These are phyloP conservation scores for Chrysoporthe cubensis DNA, from an alignment of 2,329 filamentous ascomycete species.

Conservation along the genomic window DNA sequence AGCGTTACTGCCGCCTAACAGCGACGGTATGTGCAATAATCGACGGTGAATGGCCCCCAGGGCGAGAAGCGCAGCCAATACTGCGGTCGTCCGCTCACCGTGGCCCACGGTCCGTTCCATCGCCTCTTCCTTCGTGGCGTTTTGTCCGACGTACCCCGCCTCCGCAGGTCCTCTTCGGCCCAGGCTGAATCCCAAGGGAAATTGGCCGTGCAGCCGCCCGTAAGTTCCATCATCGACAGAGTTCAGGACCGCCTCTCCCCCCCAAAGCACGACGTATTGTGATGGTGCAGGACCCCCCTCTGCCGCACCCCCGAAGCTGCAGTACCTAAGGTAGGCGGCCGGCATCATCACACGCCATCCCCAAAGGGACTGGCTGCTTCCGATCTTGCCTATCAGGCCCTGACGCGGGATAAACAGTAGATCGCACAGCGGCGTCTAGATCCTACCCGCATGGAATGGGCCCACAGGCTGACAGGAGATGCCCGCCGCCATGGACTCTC, in stretches of 20 bases:
- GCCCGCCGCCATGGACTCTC: neutral
- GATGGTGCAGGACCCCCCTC: no score
- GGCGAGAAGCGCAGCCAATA: neutral
- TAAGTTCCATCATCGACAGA: neutral
- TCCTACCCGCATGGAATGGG: neutral
- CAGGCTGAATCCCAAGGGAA: neutral
- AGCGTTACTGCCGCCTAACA: neutral
- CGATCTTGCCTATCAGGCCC: conserved; percentile 3
- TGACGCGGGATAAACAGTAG: neutral
- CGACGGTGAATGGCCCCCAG: neutral
- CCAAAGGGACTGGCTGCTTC: conserved; percentile 2
- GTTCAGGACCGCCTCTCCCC: neutral
- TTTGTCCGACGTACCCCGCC: neutral
- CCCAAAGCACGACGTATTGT: neutral
- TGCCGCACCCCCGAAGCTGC: neutral
- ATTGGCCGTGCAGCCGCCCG: neutral
- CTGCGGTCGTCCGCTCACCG: neutral
- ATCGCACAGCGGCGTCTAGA: conserved; percentile 1
- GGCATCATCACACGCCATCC: conserved; percentile 8
- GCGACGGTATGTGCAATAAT: neutral
- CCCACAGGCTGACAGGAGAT: neutral
- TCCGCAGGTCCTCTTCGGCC: neutral
- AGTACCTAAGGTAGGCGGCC: neutral
- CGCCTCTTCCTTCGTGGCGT: conserved; percentile 4
- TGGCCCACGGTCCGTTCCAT: neutral